Evolutionary conservation across 2,329 filamentous ascomycete species (phyloP), one percentile per base, ranked within the genome.

Genomic region (Hypocrella siamensis): DNA sequence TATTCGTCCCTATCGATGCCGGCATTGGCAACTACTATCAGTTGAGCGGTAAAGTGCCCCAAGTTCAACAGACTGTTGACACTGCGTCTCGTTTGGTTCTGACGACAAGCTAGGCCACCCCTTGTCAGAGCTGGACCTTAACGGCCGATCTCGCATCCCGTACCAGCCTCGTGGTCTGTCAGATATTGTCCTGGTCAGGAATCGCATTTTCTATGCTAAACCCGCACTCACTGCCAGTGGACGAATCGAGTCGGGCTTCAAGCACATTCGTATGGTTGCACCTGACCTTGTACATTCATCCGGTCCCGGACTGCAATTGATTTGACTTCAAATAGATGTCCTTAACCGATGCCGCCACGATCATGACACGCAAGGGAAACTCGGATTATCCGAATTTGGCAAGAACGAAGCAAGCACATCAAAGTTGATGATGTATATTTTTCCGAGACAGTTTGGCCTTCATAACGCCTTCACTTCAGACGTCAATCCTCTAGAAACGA

Each of bases 351-450:
- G 67, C 40, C 54, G 65, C 4, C 30, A 30, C 25, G 17, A 6
- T 5, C 29, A 27, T 3, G 16, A 19, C 17, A 17, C 17, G 19
- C 15, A 17, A 37, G 4, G 19, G 17, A 7, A 17, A 11, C 14
- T 15, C 16, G 17, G 15, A 5, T 14, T n/a, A 11, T 14, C 15
- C 16, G 17, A 17, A 5, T 14, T n/a, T 12, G 19, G 16, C 8
- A 27, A 30, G 17, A 42, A 46, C 12, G 34, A 60, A 2, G 46
- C 54, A 10, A 67, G 78, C 39, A 80, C 75, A 0, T 47, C 74
- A 9, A 81, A 79, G 42, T 56, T 93, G 15, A 72, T 93, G 69
- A 90, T 88, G 62, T 88, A 96, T 52, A 75, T 98, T 2, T 98
- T 98, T 43, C 90, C 90, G 19, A 68, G 78, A 9, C 86, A 96